Evolutionary conservation across 2,329 filamentous ascomycete species (phyloP).

Genomic region (Pseudonectria foliicola): DNA sequence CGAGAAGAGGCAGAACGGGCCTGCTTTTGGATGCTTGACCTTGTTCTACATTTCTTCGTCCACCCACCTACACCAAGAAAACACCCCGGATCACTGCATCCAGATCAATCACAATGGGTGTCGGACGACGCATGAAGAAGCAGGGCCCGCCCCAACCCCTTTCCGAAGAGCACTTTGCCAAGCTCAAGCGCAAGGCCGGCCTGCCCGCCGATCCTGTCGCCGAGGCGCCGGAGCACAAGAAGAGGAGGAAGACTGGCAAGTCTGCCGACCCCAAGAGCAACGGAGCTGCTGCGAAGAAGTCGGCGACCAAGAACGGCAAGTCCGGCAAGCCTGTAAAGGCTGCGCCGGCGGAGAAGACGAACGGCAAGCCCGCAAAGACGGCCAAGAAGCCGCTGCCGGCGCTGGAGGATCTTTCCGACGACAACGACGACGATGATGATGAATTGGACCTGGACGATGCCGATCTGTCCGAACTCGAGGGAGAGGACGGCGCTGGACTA

Average conservation of each 20-base stretch:
- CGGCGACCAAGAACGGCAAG: slow-evolving; percentile 22
- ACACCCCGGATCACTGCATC: slow-evolving; percentile 6
- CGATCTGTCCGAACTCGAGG: slow-evolving; percentile 36
- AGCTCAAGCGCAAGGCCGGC: slow-evolving; percentile 77
- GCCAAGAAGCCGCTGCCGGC: slow-evolving; percentile 30
- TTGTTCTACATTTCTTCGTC: slow-evolving; percentile 8
- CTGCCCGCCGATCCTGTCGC: slow-evolving; percentile 55
- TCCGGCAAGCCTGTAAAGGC: slow-evolving; percentile 29
- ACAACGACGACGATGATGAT: slow-evolving; percentile 32
- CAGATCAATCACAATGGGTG: slow-evolving; percentile 60
- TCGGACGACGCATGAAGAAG: slow-evolving; percentile 89
- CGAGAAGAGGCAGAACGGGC: slow-evolving; percentile 13
- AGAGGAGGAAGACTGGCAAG: slow-evolving; percentile 27
- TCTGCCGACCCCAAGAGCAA: slow-evolving; percentile 24
- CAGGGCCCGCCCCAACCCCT: slow-evolving; percentile 80
- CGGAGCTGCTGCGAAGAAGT: slow-evolving; percentile 22
- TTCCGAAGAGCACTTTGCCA: slow-evolving; percentile 71
- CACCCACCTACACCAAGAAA: background rate
- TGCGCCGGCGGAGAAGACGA: slow-evolving; percentile 20
- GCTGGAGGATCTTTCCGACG: slow-evolving; percentile 40
- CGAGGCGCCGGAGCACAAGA: slow-evolving; percentile 60
- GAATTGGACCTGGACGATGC: slow-evolving; percentile 37
- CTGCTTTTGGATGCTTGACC: slow-evolving; percentile 7
- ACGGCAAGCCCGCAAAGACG: slow-evolving; percentile 24
- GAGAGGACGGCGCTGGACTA: slow-evolving; percentile 29